Conservation (phyloP, 768 basidiomycete species). For the Suillus americanus region DNA sequence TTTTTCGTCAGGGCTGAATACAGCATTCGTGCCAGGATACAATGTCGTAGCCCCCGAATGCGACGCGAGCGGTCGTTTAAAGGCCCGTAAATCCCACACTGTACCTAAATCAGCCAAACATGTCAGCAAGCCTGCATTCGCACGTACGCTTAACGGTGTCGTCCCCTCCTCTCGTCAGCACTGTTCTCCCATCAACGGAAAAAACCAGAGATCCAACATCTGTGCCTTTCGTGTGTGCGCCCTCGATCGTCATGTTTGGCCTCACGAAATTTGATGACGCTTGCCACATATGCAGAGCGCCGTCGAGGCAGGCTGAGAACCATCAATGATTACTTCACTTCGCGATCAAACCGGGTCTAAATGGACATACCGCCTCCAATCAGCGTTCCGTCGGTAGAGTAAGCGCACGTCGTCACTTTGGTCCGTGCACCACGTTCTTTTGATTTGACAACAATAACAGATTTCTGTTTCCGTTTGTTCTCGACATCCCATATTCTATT, state of each 20-base stretch:
- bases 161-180: conserved; percentile 91
- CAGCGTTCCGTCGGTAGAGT: conserved; percentile 84
- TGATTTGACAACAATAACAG: conserved; percentile 94
- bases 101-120: conserved; percentile 7
- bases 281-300: conserved; percentile 92
- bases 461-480: conserved; percentile 91
- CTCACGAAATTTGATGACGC: conserved; percentile 90
- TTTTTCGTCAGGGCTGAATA: conserved; percentile 94
- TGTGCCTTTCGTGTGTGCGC: conserved; percentile 82
- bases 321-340: conserved; percentile 7
- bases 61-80: conserved; percentile 85
- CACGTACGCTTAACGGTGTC: conserved; percentile 91
- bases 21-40: conserved; percentile 91
- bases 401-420: conserved; percentile 83
- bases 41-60: conserved; percentile 65
- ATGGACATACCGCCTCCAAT: conserved; percentile 77
- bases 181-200: conserved; percentile 81
- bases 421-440: conserved; percentile 94
- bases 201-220: conserved; percentile 88
- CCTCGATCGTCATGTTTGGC: conserved; percentile 83
- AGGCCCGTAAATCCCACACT: conserved; percentile 95
- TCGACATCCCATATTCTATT: conserved; percentile 91
- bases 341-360: conserved; percentile 13
- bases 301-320: conserved; percentile 79
- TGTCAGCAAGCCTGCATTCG: conserved; percentile 4